Base-by-base conservation (phyloP, 208 protist genomes). In the Leishmania tropica region DNA sequence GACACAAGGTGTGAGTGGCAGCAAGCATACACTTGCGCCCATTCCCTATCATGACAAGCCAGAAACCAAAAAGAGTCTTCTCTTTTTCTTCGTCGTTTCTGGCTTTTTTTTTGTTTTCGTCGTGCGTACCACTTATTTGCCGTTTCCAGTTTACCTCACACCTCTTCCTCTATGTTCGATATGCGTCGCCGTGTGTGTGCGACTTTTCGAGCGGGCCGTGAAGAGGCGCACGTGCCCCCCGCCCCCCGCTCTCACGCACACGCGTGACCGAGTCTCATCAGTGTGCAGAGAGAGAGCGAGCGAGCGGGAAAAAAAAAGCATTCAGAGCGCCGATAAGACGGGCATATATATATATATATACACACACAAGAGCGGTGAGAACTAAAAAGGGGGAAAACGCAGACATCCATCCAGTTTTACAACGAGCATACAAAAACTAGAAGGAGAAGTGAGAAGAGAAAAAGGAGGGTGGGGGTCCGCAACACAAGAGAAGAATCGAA, bases 391-490 rank as follows among this genome's bases (percentile, higher is more conserved):
- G 17, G 42, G 8, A 62, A 64, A 76, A 56, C 35, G 70, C 19
- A 68, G 21, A 74, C 45, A 47, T 47, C 11, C 45, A 47, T 0
- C 45, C 45, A 13, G 45, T 1, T 47, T 0, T 11, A 47, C 13
- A 47, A 13, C 45, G 45, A 47, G 45, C 45, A 47, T 47, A n/a
- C n/a, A n/a, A n/a, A n/a, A n/a, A n/a, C n/a, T n/a, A 31, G 56
- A 78, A 82, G 48, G 73, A 83, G 58, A 81, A 24, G 40, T 42
- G 5, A 45, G 10, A 60, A 60, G 37, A n/a, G n/a, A n/a, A n/a
- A n/a, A n/a, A 35, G 28, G 6, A 37, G 75, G 42, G 58, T 19
- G 35, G 7, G 76, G 24, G n/a, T 28, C 42, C 31, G 17, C 56
- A 1, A n/a, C 24, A 62, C 19, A 31, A 62, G 24, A 62, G 8